phyloP scores from a whole-genome alignment of 2,329 filamentous ascomycete species.

The Exserohilum turcica region DNA sequence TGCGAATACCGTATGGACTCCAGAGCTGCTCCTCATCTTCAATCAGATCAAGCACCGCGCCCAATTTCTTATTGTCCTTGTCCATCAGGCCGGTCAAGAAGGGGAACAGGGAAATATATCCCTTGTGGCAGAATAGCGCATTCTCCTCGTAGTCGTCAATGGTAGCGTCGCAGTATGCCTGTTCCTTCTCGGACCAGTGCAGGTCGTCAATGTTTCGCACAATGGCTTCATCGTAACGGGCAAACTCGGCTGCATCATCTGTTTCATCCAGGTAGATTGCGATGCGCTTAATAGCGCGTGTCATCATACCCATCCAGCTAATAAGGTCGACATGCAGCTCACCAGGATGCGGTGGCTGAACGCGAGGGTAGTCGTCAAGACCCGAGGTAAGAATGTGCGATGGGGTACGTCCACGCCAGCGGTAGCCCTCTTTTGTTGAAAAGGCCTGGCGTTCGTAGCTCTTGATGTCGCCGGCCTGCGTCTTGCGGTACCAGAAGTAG shows the following conservation, averaged over 20 bases:
- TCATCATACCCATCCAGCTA: slow-evolving; percentile 98
- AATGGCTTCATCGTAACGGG: slow-evolving; percentile 75
- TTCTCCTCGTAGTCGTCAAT: slow-evolving; percentile 96
- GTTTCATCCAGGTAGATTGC: slow-evolving; percentile 73
- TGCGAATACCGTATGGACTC: slow-evolving; percentile 85
- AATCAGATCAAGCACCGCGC: slow-evolving; percentile 76
- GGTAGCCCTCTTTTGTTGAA: slow-evolving; percentile 88
- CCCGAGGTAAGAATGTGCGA: slow-evolving; percentile 90
- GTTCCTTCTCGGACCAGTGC: slow-evolving; percentile 82
- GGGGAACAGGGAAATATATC: slow-evolving; percentile 91
- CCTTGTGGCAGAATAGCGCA: slow-evolving; percentile 89
- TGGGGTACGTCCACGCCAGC: slow-evolving; percentile 89
- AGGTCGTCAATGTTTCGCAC: slow-evolving; percentile 86
- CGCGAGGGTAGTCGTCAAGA: slow-evolving; percentile 92
- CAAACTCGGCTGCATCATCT: slow-evolving; percentile 77
- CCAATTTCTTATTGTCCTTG: slow-evolving; percentile 74
- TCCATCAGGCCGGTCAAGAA: slow-evolving; percentile 83
- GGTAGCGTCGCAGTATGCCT: slow-evolving; percentile 91
- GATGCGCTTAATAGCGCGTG: slow-evolving; percentile 79
- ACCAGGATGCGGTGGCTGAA: slow-evolving; percentile 91
- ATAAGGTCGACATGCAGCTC: slow-evolving; percentile 95
- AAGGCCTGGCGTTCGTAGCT: slow-evolving; percentile 88
- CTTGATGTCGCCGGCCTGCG: slow-evolving; percentile 87
- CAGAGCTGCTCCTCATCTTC: slow-evolving; percentile 85
- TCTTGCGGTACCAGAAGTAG: slow-evolving; percentile 93